Evolutionary conservation across 225 moss, liverwort and hornwort species (phyloP).

Genomic region (Pseudisothecium myosuroides): DNA sequence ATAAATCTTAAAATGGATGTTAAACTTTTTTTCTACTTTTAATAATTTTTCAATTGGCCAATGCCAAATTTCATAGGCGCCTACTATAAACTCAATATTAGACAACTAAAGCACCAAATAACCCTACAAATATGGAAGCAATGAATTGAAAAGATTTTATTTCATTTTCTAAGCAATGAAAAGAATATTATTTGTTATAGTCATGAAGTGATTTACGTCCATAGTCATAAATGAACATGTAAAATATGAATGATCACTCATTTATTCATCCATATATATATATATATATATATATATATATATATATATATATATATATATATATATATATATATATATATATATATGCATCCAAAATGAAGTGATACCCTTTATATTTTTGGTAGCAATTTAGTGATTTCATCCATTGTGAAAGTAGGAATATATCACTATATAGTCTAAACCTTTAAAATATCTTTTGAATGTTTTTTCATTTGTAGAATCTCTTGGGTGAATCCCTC

Average conservation of each 20-base stretch:
- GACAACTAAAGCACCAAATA: not conserved
- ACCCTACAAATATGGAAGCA: not conserved
- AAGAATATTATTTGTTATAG: too few species aligned
- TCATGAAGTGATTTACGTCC: too few species aligned
- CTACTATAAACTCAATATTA: fast-evolving
- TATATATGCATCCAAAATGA: not conserved
- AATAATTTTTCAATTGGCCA: not conserved
- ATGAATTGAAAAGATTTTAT: not conserved
- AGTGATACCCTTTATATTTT: not conserved
- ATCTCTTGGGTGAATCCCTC: fast-evolving
- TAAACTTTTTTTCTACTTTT: not conserved
- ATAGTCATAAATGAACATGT: not conserved
- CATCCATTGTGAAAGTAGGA: not conserved
- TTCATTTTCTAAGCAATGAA: not conserved
- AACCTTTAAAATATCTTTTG: not conserved
- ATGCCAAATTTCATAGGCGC: too few species aligned
- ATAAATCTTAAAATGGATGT: not conserved
- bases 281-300: too few species aligned
- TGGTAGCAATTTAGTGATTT: not conserved
- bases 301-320: too few species aligned
- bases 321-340: too few species aligned
- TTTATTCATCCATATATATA: not conserved
- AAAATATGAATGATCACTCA: not conserved
- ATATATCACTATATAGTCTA: not conserved
- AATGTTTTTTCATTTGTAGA: not conserved